Conservation (phyloP, 1,284 basidiomycete genomes). For the Pseudozyma sp. region DNA sequence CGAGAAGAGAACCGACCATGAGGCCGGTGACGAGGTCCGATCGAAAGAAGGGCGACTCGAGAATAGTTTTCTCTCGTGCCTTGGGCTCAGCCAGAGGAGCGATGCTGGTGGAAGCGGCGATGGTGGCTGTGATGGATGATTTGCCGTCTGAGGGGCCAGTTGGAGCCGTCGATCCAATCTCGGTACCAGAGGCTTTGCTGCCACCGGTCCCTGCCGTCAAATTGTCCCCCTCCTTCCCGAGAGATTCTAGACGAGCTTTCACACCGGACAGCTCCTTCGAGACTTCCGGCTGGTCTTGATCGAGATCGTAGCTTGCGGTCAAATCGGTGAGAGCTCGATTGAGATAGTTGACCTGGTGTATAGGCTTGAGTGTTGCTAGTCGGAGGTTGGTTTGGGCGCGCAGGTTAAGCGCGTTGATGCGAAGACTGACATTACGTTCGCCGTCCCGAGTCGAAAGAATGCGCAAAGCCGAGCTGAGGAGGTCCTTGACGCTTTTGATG, state of each 20-base stretch:
- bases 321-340: constrained; percentile 29
- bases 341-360: constrained; percentile 20
- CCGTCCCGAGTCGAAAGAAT: constrained; percentile 32
- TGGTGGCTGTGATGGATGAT: too few species aligned
- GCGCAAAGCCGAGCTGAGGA: constrained; percentile 27
- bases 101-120: not conserved
- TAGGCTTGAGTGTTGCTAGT: constrained; percentile 20
- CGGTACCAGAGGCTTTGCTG: not conserved
- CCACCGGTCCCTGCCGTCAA: not conserved
- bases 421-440: constrained; percentile 26
- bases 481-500: constrained; percentile 23
- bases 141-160: not conserved
- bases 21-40: constrained; percentile 41
- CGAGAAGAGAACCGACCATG: constrained; percentile 41
- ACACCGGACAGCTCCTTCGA: constrained; percentile 7
- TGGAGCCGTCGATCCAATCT: not conserved
- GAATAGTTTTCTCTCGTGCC: constrained; percentile 37
- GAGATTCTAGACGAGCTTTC: constrained; percentile 12
- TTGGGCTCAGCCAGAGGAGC: constrained; percentile 4
- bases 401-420: constrained; percentile 29
- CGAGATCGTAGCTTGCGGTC: constrained; percentile 27
- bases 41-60: constrained; percentile 50
- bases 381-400: constrained; percentile 32
- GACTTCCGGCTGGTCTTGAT: constrained; percentile 18
- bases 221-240: not conserved